Evolutionary conservation across 257 asterid species (phyloP).

Genomic region (Solanum appendiculatum): DNA sequence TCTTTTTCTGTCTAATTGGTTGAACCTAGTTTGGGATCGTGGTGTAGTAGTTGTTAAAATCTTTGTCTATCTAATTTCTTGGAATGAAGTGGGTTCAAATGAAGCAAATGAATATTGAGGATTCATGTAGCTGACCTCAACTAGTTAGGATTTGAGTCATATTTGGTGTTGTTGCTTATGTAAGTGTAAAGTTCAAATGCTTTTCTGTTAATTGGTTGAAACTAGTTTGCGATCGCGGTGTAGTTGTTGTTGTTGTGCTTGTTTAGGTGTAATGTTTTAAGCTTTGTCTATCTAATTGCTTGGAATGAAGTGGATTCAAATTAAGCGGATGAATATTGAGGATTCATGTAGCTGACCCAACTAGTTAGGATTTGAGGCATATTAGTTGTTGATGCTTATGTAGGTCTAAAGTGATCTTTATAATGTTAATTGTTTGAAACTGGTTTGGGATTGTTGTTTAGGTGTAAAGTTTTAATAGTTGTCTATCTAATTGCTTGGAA

Average conservation of each 20-base stretch:
- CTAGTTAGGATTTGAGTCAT: not conserved
- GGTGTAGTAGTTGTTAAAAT: not conserved
- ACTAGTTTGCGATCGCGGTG: not conserved
- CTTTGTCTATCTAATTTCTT: not conserved
- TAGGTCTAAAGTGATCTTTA: not conserved
- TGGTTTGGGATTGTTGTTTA: not conserved
- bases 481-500: not conserved
- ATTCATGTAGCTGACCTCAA: not conserved
- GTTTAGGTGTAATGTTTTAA: not conserved
- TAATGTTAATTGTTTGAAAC: no score
- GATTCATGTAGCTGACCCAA: not conserved
- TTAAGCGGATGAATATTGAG: not conserved
- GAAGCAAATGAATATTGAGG: not conserved
- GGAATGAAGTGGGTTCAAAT: not conserved
- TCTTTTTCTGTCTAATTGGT: not conserved
- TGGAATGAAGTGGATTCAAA: not conserved
- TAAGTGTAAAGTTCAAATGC: not conserved
- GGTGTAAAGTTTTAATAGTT: not conserved
- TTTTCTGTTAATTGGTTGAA: not conserved
- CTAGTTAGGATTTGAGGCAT: not conserved
- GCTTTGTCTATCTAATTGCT: not conserved
- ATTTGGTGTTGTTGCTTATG: not conserved
- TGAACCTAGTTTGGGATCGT: not conserved
- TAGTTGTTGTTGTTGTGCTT: not conserved
- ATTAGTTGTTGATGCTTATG: not conserved